Conservation (phyloP, 495 filamentous ascomycete genomes). For the Zalerion maritima region DNA sequence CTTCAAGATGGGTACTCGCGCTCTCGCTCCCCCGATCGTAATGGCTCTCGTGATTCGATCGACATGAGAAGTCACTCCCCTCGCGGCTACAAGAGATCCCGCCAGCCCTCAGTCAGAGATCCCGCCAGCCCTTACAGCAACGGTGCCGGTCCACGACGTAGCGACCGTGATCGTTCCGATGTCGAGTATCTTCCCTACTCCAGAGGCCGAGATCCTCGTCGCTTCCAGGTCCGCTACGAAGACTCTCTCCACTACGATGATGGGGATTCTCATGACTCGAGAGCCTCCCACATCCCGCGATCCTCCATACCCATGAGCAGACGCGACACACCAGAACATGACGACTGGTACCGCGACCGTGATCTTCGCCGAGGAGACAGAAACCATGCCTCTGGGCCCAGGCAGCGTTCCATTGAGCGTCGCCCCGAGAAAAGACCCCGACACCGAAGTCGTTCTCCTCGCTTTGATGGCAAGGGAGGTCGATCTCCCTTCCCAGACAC, state of each 20-base stretch:
- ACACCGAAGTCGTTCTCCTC: conserved; percentile 54
- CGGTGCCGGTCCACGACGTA: too few relatives aligned
- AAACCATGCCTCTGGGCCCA: too few relatives aligned
- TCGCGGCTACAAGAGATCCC: conserved; percentile 54
- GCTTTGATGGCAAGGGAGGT: conserved; percentile 5
- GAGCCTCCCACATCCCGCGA: conserved; percentile 9
- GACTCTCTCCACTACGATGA: conserved; percentile 39
- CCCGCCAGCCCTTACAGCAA: too few relatives aligned
- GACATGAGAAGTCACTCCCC: conserved; percentile 32
- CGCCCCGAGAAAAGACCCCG: conserved; percentile 47
- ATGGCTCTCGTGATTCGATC: conserved; percentile 59
- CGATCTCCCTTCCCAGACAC: neutral
- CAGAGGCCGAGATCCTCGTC: conserved; percentile 38
- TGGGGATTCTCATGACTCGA: conserved; percentile 27
- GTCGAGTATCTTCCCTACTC: conserved; percentile 25
- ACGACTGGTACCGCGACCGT: conserved; percentile 10
- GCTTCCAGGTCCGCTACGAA: conserved; percentile 49
- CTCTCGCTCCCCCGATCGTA: conserved; percentile 64
- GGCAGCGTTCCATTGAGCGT: too few relatives aligned
- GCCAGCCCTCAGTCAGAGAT: too few relatives aligned
- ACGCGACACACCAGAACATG: conserved; percentile 11
- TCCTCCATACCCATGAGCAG: conserved; percentile 2
- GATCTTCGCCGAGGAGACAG: conserved; percentile 18
- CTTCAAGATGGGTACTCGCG: conserved; percentile 48
- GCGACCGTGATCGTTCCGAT: conserved; percentile 44